A percentile compares a stretch with the other conserved stretches of the same genome.
These are phyloP conservation scores for Kuraishia borneana DNA, from an alignment of 805 yeast species.

Conservation along the genomic window DNA sequence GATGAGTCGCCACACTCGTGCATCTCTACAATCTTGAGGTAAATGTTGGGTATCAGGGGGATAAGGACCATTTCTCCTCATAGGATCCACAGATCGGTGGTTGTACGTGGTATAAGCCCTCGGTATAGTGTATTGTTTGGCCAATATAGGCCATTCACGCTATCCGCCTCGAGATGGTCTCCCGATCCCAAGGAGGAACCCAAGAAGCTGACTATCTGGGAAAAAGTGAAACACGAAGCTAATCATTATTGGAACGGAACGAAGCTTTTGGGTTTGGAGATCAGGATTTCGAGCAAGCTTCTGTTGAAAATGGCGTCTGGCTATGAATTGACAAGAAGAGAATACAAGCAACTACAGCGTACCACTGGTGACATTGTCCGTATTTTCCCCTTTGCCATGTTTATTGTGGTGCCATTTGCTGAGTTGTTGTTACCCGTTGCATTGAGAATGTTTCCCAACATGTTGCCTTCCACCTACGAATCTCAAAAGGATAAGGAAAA, in stretches of 20 bases:
- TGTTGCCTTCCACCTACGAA: conserved; percentile 88
- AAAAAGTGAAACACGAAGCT: conserved; percentile 77
- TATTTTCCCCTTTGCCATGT: conserved; percentile 85
- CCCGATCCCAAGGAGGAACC: neutral
- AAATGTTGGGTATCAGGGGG: too few relatives aligned
- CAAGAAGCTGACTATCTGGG: conserved; percentile 58
- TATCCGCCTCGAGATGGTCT: too few relatives aligned
- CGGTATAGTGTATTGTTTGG: too few relatives aligned
- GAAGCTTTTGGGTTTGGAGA: conserved; percentile 80
- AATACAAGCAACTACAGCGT: conserved; percentile 76
- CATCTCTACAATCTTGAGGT: too few relatives aligned
- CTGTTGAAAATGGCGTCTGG: conserved; percentile 77
- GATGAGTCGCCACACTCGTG: too few relatives aligned
- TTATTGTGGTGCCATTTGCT: conserved; percentile 88
- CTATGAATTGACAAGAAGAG: conserved; percentile 86
- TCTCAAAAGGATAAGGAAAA: conserved; percentile 45
- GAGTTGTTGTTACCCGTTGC: conserved; percentile 85
- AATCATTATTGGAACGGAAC: conserved; percentile 94
- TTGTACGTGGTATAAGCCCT: too few relatives aligned
- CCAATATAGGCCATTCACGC: too few relatives aligned
- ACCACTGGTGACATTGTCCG: conserved; percentile 78
- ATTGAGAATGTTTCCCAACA: conserved; percentile 78
- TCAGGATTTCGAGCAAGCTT: conserved; percentile 72
- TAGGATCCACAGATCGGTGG: too few relatives aligned
- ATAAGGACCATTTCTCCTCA: too few relatives aligned